phyloP scores from a whole-genome alignment of 768 basidiomycete genomes.

The Gloeostereum incarnatum region DNA sequence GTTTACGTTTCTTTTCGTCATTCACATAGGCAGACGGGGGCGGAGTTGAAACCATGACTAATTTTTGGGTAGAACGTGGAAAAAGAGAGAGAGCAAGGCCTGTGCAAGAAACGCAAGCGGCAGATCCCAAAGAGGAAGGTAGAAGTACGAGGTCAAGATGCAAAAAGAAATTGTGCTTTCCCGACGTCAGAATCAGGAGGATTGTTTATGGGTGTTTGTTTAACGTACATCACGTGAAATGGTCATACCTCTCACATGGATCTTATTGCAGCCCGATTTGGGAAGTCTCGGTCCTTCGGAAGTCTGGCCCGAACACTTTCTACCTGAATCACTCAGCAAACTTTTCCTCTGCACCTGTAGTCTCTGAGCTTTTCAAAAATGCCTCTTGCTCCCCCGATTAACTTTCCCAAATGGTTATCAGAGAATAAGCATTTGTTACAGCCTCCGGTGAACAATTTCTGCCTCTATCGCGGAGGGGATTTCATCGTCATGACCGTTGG shows the following conservation, averaged over 20 bases:
- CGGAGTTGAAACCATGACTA: background rate
- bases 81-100: too few species aligned
- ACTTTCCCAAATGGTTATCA: constrained; percentile 82
- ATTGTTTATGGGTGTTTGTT: background rate
- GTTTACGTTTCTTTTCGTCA: constrained; percentile 10
- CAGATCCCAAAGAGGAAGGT: too few species aligned
- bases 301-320: background rate
- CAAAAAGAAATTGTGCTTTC: too few species aligned
- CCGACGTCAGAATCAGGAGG: too few species aligned
- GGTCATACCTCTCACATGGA: too few species aligned
- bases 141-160: too few species aligned
- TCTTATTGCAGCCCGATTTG: too few species aligned
- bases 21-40: background rate
- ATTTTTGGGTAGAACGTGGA: too few species aligned
- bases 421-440: constrained; percentile 74
- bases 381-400: constrained; percentile 76
- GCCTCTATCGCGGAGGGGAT: constrained; percentile 73
- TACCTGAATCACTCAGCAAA: background rate
- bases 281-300: background rate
- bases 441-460: constrained; percentile 92
- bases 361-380: constrained; percentile 36
- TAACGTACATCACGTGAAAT: background rate
- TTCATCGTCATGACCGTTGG: constrained; percentile 96
- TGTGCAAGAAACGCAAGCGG: too few species aligned
- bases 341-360: background rate